phyloP scores from a whole-genome alignment of 1,284 basidiomycete genomes.

The Tylopilus sp. region DNA sequence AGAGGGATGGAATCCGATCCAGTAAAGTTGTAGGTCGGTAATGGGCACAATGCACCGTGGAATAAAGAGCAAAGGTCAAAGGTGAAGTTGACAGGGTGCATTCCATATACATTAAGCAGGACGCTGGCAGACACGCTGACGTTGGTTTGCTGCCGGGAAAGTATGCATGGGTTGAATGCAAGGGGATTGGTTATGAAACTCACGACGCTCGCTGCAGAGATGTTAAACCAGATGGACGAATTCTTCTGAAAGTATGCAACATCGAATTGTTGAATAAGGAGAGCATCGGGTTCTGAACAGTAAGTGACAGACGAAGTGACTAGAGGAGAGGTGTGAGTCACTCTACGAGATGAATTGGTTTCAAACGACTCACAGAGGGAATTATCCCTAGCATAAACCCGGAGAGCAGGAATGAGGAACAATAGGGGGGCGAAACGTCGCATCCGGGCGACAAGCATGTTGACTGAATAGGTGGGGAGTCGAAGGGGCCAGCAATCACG shows the following conservation, averaged over 20 bases:
- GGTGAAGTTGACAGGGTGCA: slow-evolving; percentile 71
- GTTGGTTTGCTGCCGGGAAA: slow-evolving; percentile 53
- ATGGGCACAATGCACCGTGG: slow-evolving; percentile 77
- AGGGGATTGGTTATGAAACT: slow-evolving; percentile 30
- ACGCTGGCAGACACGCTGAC: slow-evolving; percentile 78
- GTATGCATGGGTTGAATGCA: slow-evolving; percentile 31
- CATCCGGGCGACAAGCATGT: slow-evolving; percentile 71
- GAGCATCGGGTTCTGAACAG: slow-evolving; percentile 74
- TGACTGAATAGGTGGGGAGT: slow-evolving; percentile 17
- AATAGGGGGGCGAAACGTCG: slow-evolving; percentile 47
- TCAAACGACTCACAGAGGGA: slow-evolving; percentile 49
- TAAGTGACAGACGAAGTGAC: slow-evolving; percentile 87
- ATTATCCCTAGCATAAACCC: slow-evolving; percentile 47
- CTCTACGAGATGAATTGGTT: not conserved
- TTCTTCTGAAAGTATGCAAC: slow-evolving; percentile 72
- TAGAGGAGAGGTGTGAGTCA: slow-evolving; percentile 27
- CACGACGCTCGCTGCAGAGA: slow-evolving; percentile 71
- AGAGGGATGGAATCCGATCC: slow-evolving; percentile 76
- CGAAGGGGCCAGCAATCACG: slow-evolving; percentile 31
- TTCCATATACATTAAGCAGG: slow-evolving; percentile 79
- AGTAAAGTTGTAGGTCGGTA: slow-evolving; percentile 83
- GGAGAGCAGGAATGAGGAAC: slow-evolving; percentile 41
- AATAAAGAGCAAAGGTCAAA: slow-evolving; percentile 77
- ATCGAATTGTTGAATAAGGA: slow-evolving; percentile 81
- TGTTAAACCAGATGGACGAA: slow-evolving; percentile 68